Conservation (phyloP, 257 asterid genomes). For the Pogostemon cablin region DNA sequence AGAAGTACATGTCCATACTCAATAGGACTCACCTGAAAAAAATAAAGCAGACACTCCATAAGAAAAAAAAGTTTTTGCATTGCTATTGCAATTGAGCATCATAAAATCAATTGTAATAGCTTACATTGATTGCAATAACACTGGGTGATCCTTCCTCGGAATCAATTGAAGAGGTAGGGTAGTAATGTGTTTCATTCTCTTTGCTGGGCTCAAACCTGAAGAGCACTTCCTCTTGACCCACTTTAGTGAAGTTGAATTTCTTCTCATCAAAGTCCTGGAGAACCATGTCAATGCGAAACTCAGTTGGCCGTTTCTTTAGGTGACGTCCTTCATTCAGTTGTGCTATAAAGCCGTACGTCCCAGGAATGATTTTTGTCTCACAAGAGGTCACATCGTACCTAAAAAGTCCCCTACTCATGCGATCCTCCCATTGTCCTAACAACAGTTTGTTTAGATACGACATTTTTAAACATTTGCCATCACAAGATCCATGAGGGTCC, state of each 20-base stretch:
- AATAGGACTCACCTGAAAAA: slow-evolving; percentile 80
- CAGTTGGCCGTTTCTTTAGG: slow-evolving; percentile 77
- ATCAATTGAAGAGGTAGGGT: slow-evolving; percentile 38
- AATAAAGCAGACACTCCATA: background rate
- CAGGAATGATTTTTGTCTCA: slow-evolving; percentile 65
- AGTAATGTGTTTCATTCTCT: slow-evolving; percentile 38
- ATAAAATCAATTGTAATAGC: slow-evolving; percentile 31
- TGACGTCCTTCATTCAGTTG: slow-evolving; percentile 89
- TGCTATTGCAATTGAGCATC: background rate
- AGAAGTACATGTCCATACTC: slow-evolving; percentile 86
- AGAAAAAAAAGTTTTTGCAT: slow-evolving; percentile 15
- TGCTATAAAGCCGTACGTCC: slow-evolving; percentile 66
- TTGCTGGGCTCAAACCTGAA: slow-evolving; percentile 65
- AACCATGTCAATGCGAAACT: slow-evolving; percentile 70
- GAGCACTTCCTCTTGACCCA: slow-evolving; percentile 78
- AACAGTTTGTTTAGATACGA: slow-evolving; percentile 52
- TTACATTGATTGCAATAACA: slow-evolving; percentile 68
- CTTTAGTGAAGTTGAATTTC: slow-evolving; percentile 73
- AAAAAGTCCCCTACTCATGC: slow-evolving; percentile 59
- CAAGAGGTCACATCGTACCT: slow-evolving; percentile 77
- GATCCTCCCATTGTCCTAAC: slow-evolving; percentile 78
- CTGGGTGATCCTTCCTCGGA: slow-evolving; percentile 48
- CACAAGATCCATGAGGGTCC: slow-evolving; percentile 34
- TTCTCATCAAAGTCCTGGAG: slow-evolving; percentile 72
- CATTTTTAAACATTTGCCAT: slow-evolving; percentile 35